Evolutionary conservation across 192 early-diverging fungal genomes (phyloP), one percentile per base, ranked within the genome.

Genomic region (Coemansia sp.): DNA sequence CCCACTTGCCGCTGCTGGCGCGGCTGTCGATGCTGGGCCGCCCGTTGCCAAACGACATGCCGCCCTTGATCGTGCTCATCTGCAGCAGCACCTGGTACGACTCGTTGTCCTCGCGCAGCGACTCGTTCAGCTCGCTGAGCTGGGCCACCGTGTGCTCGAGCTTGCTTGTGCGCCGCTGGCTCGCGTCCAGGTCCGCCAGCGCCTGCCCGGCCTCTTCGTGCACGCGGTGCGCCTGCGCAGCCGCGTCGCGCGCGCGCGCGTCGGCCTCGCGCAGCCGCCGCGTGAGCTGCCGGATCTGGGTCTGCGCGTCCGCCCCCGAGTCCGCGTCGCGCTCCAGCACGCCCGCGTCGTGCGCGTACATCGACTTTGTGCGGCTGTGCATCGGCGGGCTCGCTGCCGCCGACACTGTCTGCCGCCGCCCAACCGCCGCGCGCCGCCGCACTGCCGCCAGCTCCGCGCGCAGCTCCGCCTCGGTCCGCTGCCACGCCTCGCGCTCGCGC

Each of bases 51-150:
- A 82, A 62, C 23, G 83, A 84, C 42, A 92, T 86, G 46, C 88
- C 88, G 56, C 91, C 91, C 69, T 83, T 87, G 65, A 92, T 87
- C 5, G 91, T 89, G 62, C 84, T 88, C 81, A 91, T 90, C 59
- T 89, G 87, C 65, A 92, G 62, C 32, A 92, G 69, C 42, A 89
- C 64, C 66, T 92, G 91, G 74, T 86, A 91, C 53, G 86, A 83
- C 66, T 91, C 91, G 77, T 89, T 92, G 53, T 91, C 91, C 58
- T 92, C 88, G 82, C 84, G 84, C 54, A 92, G 76, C 16, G 84
- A 75, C 61, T 76, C 79, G 57, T 89, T 89, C 51, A 92, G 63
- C 49, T 87, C 82, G 28, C 83, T 82, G 7, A 89, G 77, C 67
- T 90, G 85, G 52, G 38, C 46, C 27, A 83, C 65, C 29, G 88